Evolutionary conservation across 2,329 filamentous ascomycete genomes (phyloP), one percentile per base, ranked within the genome.

Genomic region (Botrytis paeoniae): DNA sequence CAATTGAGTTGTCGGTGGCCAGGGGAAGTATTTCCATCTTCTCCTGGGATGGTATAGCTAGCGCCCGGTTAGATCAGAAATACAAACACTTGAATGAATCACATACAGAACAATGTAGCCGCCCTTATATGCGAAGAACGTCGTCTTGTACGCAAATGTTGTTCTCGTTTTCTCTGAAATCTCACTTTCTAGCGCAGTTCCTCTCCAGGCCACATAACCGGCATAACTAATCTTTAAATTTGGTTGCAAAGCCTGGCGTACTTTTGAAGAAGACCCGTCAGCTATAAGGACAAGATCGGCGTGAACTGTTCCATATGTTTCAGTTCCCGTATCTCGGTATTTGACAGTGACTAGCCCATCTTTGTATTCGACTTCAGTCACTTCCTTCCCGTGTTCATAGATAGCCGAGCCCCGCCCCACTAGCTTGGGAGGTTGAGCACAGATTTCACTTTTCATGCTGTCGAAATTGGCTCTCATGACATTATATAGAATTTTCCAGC

Each of bases 391-490:
- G 5, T 71, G 69, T 12, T 64, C 35, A 2, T 71, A 71, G 22
- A 18, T 32, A 41, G 54, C 59, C 9, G 59, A 54, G 25, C 22
- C 57, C n/a, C 9, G 57, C 12, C 0, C 20, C 7, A 4, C 10
- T 51, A 22, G 2, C 16, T 63, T 22, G 41, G 12, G 35, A 6
- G 43, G n/a, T 18, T 57, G 35, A 51, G 41, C 32, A 32, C 54
- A 60, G 5, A 70, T 32, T 4, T 74, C 72, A 73, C 73, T 74
- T 41, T 48, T 66, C 22, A 71, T 37, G 1, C 76, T 75, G 70
- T 78, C 77, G 54, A 78, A 77, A 68, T 76, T 76, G 14, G 75
- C 74, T 41, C 76, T 59, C 41, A 77, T 39, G 8, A 75, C 22
- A 37, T 73, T 73, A 32, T 78, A 78, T 10, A 76, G 37, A 8